These are phyloP conservation scores for Eucalyptus curtisii DNA, from an alignment of 345 rosid genomes.

Conservation along the genomic window DNA sequence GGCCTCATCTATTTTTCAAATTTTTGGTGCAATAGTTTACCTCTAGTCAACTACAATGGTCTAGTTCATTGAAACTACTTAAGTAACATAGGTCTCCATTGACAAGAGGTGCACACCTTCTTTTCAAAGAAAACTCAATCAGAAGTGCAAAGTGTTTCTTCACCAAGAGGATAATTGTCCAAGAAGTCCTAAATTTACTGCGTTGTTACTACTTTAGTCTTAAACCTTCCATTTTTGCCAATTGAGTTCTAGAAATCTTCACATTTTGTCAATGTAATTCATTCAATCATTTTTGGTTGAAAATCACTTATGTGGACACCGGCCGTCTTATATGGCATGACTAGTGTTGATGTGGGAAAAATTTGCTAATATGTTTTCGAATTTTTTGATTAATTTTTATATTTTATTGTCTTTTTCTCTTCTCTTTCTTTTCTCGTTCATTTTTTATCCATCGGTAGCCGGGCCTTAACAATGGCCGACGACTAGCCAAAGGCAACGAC, in stretches of 20 bases:
- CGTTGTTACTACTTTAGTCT: accelerated
- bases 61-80: not conserved
- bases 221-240: too few relatives aligned
- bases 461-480: too few relatives aligned
- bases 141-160: not conserved
- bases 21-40: not conserved
- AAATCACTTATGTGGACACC: accelerated
- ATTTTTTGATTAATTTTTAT: too few relatives aligned
- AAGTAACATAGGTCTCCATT: not conserved
- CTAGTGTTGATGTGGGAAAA: accelerated
- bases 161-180: not conserved
- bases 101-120: not conserved
- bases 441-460: accelerated
- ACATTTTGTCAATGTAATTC: too few relatives aligned
- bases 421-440: accelerated
- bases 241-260: too few relatives aligned
- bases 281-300: too few relatives aligned
- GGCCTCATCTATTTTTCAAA: not conserved
- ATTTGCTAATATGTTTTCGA: too few relatives aligned
- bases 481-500: too few relatives aligned
- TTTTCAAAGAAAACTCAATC: not conserved
- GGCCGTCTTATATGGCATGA: accelerated
- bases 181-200: too few relatives aligned
- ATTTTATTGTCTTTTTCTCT: too few relatives aligned
- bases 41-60: not conserved